Base-by-base conservation (phyloP, 495 filamentous ascomycete genomes). In the Xylaria telfairii region DNA sequence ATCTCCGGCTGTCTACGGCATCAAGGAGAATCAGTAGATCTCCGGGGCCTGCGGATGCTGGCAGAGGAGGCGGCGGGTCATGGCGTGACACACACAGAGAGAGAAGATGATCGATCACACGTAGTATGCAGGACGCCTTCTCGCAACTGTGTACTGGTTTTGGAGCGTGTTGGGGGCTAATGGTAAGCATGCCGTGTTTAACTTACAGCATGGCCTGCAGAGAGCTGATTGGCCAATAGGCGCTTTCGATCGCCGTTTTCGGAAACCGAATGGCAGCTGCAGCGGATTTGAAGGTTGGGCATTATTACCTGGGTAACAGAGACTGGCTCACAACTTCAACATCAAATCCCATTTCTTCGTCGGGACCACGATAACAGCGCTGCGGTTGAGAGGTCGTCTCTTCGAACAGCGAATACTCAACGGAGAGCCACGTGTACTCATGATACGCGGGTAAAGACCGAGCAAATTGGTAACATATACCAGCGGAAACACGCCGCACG, bases 41-140 rank as follows among this genome's bases (percentile, higher is more conserved):
- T 2, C 30, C 9, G 46, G 46, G 19, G 34, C 46, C 19, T 12
- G 21, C 34, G 9, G 64, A 8, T 47, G 26, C 42, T 37, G 7
- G 15, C 17, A 34, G 46, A 24, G 46, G 19, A 53, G n/a, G n/a
- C 39, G 28, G 46, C 26, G 46, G 63, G 4, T 32, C 1, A 30
- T 34, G 62, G 17, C 41, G 19, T n/a, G 28, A 46, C 42, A 12
- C 41, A 64, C 2, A 26, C 28, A 34, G 3, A 42, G n/a, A 41
- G n/a, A n/a, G n/a, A n/a, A n/a, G n/a, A n/a, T n/a, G n/a, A n/a
- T n/a, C 21, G 21, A 66, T 66, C 46, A 66, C 64, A 66, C 64
- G 64, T 66, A 54, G 64, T 54, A 66, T 66, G 64, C 64, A 65
- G 63, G 32, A 66, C 26, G 32, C 19, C 5, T 42, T 66, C 47